Percentiles rank a stretch among this genome's conserved stretches.
Evolutionary conservation across 192 early-diverging fungal genomes (phyloP).

Genomic region (Coemansia brasiliensis): DNA sequence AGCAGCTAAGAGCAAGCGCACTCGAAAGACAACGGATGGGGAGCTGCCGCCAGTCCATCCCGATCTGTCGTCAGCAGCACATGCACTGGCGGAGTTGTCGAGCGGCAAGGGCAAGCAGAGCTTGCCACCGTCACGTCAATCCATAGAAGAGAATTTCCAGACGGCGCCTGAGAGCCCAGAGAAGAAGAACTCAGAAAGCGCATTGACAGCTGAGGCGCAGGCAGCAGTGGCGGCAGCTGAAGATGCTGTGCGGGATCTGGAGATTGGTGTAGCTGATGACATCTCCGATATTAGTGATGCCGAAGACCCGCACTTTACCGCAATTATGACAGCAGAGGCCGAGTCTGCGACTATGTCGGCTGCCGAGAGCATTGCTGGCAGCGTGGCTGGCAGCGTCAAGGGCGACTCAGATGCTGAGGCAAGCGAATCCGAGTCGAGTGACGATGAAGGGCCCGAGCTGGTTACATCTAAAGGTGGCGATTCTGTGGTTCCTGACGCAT

Average conservation of each 20-base stretch:
- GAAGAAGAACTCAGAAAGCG: neutral
- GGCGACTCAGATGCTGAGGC: slow-evolving; percentile 9
- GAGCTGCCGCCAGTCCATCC: slow-evolving; percentile 28
- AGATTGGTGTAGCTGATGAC: slow-evolving; percentile 15
- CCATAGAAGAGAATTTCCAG: slow-evolving; percentile 22
- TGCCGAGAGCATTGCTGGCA: slow-evolving; percentile 29
- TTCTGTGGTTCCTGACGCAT: slow-evolving; percentile 9
- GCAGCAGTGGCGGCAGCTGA: slow-evolving; percentile 1
- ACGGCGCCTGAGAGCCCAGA: slow-evolving; percentile 37
- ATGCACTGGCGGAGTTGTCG: slow-evolving; percentile 22
- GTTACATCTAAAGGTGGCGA: slow-evolving; percentile 28
- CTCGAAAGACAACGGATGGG: neutral
- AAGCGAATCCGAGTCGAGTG: slow-evolving; percentile 13
- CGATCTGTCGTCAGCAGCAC: slow-evolving; percentile 22
- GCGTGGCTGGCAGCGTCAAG: slow-evolving; percentile 13
- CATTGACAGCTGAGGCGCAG: neutral
- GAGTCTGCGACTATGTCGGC: slow-evolving; percentile 34
- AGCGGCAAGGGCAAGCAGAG: neutral
- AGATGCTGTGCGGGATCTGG: neutral
- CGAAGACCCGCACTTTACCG: slow-evolving; percentile 46
- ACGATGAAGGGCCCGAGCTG: slow-evolving; percentile 39
- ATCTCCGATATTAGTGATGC: slow-evolving; percentile 53
- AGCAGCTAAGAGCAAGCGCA: neutral
- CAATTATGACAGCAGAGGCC: slow-evolving; percentile 38
- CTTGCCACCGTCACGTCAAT: slow-evolving; percentile 11